Conservation (phyloP, 345 rosid genomes). For the Citrus sp. region DNA sequence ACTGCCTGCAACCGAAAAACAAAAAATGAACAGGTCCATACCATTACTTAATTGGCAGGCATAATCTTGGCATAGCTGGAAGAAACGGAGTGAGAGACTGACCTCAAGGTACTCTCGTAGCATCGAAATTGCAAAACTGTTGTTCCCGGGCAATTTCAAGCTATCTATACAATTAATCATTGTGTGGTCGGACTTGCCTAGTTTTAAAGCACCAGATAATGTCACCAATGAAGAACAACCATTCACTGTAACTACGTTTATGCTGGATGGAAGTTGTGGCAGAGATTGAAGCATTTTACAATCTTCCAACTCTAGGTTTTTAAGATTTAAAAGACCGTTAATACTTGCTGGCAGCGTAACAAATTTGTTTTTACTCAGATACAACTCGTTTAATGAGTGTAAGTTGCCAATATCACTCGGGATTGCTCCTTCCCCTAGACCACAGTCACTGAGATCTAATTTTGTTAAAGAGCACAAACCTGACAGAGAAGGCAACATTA, state of each 20-base stretch:
- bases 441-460: constrained; percentile 5
- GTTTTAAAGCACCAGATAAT: neutral
- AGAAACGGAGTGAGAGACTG: neutral
- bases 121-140: neutral
- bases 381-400: too few relatives aligned
- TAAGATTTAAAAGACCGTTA: neutral
- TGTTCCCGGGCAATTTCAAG: constrained; percentile 1
- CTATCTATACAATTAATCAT: neutral
- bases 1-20: neutral
- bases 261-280: neutral
- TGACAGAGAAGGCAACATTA: neutral
- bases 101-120: neutral
- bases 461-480: neutral
- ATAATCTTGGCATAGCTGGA: neutral
- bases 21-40: neutral
- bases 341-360: too few relatives aligned
- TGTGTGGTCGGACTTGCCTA: neutral
- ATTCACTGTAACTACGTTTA: neutral
- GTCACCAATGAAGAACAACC: constrained; percentile 16
- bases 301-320: neutral
- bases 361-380: too few relatives aligned
- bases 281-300: constrained; percentile 17
- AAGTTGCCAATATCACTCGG: too few relatives aligned
- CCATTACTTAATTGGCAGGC: neutral
- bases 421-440: too few relatives aligned